Base-by-base conservation (phyloP, 371 early-diverging fungal genomes). In the Rhizopus sp. region DNA sequence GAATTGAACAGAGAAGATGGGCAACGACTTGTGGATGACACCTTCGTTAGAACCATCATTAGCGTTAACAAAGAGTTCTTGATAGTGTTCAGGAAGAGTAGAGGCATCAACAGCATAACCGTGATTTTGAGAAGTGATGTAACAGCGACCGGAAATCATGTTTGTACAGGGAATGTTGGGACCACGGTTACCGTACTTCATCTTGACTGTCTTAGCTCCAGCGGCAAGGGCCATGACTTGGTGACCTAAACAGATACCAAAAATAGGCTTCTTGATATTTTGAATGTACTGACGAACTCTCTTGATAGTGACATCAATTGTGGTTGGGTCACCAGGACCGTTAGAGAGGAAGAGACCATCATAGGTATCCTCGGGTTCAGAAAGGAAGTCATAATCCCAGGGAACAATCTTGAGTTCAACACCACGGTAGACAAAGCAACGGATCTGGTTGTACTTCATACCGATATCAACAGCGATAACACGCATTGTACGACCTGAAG, bases 11-110 rank as follows among this genome's bases (percentile, higher is more conserved):
- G 94, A 93, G 75, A 95, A 97, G 78, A 88, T 91, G 17, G 98
- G 98, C 29, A 93, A 69, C 3, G 85, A 72, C 57, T 77, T 86
- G 83, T 96, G 94, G 70, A 90, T 84, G 58, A 96, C 94, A 65
- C 98, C 98, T 78, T 98, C 98, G 84, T 98, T 98, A 33, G 95
- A 93, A 4, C 92, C 92, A 70, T 98, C 98, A 75, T 98, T 98
- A 63, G 97, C 97, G 64, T 98, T 98, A 60, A 94, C 90, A 76
- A 97, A 98, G 42, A 92, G 85, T 74, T 95, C 96, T 70, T 86
- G 78, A 84, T 90, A 93, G 37, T 80, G 88, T 5, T 73, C 68
- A 8, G 92, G 85, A 45, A 98, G 82, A 1, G 94, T 83, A 10
- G 68, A 58, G 42, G 89, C 87, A 77, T 96, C 91, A 57, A 98